Percentiles rank a stretch among this genome's conserved stretches.
These are phyloP conservation scores for Scleroderma bovista DNA, from an alignment of 768 basidiomycete genomes.

Conservation along the genomic window DNA sequence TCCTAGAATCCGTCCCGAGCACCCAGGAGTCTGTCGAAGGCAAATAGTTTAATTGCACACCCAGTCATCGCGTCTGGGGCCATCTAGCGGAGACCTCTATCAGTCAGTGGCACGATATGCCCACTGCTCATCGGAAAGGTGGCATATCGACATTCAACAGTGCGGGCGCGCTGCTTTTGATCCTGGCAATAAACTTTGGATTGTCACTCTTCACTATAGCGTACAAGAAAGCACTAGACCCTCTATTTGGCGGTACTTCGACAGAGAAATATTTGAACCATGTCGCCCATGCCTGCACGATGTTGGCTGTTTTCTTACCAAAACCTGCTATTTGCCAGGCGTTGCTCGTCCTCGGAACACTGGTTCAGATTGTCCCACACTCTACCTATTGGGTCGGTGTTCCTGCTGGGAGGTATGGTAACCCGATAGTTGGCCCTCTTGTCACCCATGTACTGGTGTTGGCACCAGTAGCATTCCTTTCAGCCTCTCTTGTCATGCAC, in stretches of 20 bases:
- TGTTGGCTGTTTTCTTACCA: constrained; percentile 28
- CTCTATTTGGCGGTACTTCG: constrained; percentile 61
- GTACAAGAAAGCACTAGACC: constrained; percentile 60
- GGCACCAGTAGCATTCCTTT: constrained; percentile 49
- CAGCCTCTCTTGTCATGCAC: constrained; percentile 40
- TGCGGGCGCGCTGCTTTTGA: constrained; percentile 15
- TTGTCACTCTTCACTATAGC: constrained; percentile 56
- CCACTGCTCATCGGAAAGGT: constrained; percentile 3
- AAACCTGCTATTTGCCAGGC: constrained; percentile 20
- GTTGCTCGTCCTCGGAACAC: constrained; percentile 31
- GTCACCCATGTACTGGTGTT: constrained; percentile 53
- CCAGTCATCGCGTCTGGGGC: too few species aligned
- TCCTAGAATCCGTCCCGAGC: too few species aligned
- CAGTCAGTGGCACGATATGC: not conserved
- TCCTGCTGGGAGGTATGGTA: constrained; percentile 48
- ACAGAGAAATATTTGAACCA: constrained; percentile 45
- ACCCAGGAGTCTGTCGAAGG: too few species aligned
- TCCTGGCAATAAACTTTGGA: constrained; percentile 23
- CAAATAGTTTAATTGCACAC: too few species aligned
- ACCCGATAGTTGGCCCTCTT: constrained; percentile 53
- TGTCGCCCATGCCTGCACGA: constrained; percentile 33
- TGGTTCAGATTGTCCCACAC: constrained; percentile 47
- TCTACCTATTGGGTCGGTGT: constrained; percentile 64
- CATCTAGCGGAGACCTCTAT: too few species aligned
- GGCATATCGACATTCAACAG: constrained; percentile 8